Percentiles rank a stretch among this genome's conserved stretches.
phyloP scores from a whole-genome alignment of 768 basidiomycete species.

The Udeniomyces megalosporus region DNA sequence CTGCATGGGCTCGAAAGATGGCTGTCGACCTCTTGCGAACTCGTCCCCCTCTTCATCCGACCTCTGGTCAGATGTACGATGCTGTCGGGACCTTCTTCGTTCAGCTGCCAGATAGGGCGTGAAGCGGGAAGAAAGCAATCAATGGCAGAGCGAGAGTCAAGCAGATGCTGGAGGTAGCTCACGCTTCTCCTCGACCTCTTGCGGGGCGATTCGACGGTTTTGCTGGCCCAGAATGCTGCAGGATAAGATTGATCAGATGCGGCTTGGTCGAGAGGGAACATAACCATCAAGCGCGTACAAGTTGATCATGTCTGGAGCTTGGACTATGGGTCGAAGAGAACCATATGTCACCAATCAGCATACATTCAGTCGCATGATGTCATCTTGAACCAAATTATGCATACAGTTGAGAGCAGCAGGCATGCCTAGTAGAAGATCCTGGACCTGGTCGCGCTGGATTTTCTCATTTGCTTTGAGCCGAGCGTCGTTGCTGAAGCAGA shows the following conservation, averaged over 20 bases:
- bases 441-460: background rate
- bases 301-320: background rate
- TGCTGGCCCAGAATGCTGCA: slow-evolving; percentile 10
- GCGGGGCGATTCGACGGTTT: background rate
- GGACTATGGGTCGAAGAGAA: background rate
- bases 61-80: too few species aligned
- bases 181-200: background rate
- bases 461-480: background rate
- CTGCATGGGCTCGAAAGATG: too few species aligned
- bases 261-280: background rate
- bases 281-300: background rate
- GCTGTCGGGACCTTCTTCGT: too few species aligned
- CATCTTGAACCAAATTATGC: background rate
- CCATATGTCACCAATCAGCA: background rate
- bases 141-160: too few species aligned
- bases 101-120: too few species aligned
- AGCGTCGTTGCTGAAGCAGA: background rate
- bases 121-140: too few species aligned
- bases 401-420: background rate
- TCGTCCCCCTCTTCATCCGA: background rate
- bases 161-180: background rate
- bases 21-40: background rate
- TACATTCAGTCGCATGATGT: too few species aligned
- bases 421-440: slow-evolving; percentile 2
- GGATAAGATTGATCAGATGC: too few species aligned